These are phyloP conservation scores for Raphanus sativus DNA, from an alignment of 345 rosid species.

Conservation along the genomic window DNA sequence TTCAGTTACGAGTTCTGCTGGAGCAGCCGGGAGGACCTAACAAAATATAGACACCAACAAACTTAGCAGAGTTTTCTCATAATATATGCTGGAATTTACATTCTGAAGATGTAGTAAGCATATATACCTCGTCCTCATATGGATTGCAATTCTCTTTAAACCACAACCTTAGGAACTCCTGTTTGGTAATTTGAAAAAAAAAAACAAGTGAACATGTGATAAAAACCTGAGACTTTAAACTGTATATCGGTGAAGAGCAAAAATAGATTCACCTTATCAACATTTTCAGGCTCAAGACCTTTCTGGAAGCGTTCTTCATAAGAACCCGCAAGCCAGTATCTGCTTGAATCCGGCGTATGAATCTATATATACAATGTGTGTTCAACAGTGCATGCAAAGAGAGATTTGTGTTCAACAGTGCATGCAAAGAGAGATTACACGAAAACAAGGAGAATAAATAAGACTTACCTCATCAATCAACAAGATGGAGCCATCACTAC, in stretches of 20 bases:
- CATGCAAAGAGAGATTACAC: constrained; percentile 11
- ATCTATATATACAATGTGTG: constrained; percentile 47
- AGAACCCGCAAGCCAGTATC: constrained; percentile 88
- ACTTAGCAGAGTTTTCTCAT: constrained; percentile 1
- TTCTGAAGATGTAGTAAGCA: constrained; percentile 24
- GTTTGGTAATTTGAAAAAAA: background rate
- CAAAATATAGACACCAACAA: constrained; percentile 5
- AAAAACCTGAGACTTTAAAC: constrained; percentile 5
- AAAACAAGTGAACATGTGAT: background rate
- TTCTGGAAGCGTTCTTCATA: constrained; percentile 64
- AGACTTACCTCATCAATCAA: constrained; percentile 85
- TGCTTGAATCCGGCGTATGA: constrained; percentile 96
- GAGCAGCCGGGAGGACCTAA: constrained; percentile 82
- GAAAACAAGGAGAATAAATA: background rate
- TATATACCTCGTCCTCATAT: constrained; percentile 72
- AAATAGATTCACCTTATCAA: constrained; percentile 65
- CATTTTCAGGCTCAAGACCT: constrained; percentile 88
- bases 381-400: constrained; percentile 12
- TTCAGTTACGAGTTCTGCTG: constrained; percentile 79
- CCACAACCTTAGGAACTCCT: constrained; percentile 98
- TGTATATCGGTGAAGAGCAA: background rate
- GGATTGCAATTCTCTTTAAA: constrained; percentile 88
- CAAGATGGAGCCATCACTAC: constrained; percentile 69
- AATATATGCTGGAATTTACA: constrained; percentile 12
- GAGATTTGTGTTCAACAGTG: constrained; percentile 6